Conservation (phyloP, 176 grass and related monocot species). For the Cymbopogon citratus region DNA sequence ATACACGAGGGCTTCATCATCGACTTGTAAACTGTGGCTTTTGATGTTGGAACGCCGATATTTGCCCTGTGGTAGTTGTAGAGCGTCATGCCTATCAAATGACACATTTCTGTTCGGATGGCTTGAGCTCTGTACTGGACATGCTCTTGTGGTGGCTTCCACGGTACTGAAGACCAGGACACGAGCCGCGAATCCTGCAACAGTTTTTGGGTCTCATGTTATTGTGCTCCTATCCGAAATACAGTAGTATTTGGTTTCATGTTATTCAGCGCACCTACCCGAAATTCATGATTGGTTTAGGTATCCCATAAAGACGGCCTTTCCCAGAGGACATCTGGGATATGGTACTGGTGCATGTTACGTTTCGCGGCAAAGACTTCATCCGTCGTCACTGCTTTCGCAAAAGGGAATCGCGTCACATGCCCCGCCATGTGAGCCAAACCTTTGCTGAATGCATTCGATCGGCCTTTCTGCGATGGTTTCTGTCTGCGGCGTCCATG, state of each 20-base stretch:
- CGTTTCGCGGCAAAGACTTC: not conserved
- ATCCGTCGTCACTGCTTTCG: not conserved
- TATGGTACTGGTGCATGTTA: not conserved
- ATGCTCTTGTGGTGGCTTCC: not conserved
- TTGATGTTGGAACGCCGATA: not conserved
- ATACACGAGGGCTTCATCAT: not conserved
- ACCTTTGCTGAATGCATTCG: not conserved
- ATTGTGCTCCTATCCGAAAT: not conserved
- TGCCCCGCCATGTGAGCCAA: slow-evolving; percentile 24
- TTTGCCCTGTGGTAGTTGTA: not conserved
- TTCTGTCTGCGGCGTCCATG: not conserved
- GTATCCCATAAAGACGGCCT: not conserved
- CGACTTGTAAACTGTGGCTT: not conserved
- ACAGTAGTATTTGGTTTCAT: not conserved
- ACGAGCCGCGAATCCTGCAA: not conserved
- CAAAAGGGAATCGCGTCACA: slow-evolving; percentile 20
- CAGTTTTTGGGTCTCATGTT: not conserved
- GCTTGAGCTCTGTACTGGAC: not conserved
- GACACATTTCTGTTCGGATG: not conserved
- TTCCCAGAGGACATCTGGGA: not conserved
- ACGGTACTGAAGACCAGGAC: not conserved
- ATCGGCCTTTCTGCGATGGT: not conserved
- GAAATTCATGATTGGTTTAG: not conserved
- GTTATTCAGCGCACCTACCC: not conserved
- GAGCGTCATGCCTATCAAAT: not conserved